Conservation (phyloP, 2,329 filamentous ascomycete genomes). For the Parasarocladium wereldwijsianum region DNA sequence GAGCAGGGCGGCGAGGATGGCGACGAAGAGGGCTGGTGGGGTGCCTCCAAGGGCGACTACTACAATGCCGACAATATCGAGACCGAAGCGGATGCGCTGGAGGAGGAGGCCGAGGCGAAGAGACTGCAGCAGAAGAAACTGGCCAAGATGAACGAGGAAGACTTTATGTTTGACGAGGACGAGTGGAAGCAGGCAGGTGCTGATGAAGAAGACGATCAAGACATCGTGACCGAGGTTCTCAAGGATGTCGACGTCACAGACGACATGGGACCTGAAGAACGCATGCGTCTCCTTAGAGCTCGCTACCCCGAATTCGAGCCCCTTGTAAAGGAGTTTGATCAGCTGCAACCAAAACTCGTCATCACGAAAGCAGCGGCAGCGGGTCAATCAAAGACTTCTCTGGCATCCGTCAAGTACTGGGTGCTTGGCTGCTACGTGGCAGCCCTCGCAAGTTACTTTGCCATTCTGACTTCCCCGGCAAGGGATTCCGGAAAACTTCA, state of each 20-base stretch:
- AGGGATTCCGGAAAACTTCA: conserved; percentile 37
- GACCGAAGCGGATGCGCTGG: conserved; percentile 56
- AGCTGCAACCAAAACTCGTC: conserved; percentile 52
- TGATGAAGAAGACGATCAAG: conserved; percentile 36
- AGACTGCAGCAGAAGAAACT: conserved; percentile 84
- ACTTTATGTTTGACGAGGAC: conserved; percentile 84
- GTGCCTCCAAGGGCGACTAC: conserved; percentile 75
- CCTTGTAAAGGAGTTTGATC: conserved; percentile 63
- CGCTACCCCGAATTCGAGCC: conserved; percentile 89
- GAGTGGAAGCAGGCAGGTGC: conserved; percentile 57
- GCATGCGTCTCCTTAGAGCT: conserved; percentile 57
- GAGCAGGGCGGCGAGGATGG: conserved; percentile 38
- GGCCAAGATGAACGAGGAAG: conserved; percentile 74
- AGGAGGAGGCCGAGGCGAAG: conserved; percentile 84
- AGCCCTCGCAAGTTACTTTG: conserved; percentile 84
- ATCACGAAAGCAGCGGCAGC: conserved; percentile 43
- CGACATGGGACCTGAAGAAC: conserved; percentile 62
- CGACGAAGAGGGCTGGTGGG: conserved; percentile 62
- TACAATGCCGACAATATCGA: conserved; percentile 71
- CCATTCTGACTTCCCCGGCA: conserved; percentile 71
- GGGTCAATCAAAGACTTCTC: conserved; percentile 31
- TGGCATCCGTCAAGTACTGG: conserved; percentile 60
- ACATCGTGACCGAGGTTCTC: conserved; percentile 72
- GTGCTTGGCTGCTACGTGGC: conserved; percentile 77
- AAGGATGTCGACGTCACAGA: conserved; percentile 71